Percentiles rank a stretch among this genome's conserved stretches.
Conservation (phyloP, 2,329 filamentous ascomycete genomes). For the Dothideomycetes sp. region DNA sequence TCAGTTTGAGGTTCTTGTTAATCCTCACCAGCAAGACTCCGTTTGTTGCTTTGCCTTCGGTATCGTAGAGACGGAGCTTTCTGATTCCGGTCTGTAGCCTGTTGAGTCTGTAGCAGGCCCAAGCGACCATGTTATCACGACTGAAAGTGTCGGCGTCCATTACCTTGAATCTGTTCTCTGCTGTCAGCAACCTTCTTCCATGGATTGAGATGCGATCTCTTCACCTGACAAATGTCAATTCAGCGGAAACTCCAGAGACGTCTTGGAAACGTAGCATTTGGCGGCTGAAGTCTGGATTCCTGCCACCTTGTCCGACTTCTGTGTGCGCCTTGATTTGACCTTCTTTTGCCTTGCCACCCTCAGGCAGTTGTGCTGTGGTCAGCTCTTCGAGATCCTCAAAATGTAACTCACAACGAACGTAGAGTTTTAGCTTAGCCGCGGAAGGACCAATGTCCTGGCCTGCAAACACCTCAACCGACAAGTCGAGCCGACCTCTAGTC, state of each 20-base stretch:
- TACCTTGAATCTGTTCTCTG: conserved; percentile 60
- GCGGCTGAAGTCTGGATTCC: conserved; percentile 36
- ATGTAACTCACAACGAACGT: conserved; percentile 72
- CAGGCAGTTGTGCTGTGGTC: conserved; percentile 32
- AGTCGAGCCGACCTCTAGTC: conserved; percentile 41
- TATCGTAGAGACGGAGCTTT: conserved; percentile 66
- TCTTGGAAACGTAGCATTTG: conserved; percentile 37
- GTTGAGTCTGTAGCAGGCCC: conserved; percentile 83
- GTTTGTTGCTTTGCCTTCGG: conserved; percentile 53
- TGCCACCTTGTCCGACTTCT: conserved; percentile 33
- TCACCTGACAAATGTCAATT: conserved; percentile 41
- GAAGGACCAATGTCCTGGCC: conserved; percentile 60
- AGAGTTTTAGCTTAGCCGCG: conserved; percentile 56
- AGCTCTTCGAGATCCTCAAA: conserved; percentile 56
- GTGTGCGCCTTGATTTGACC: conserved; percentile 40
- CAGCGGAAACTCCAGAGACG: conserved; percentile 35
- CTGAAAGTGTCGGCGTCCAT: conserved; percentile 75
- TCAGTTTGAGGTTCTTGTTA: conserved; percentile 40
- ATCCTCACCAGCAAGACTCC: conserved; percentile 68
- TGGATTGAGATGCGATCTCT: conserved; percentile 19
- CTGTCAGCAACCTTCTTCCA: conserved; percentile 2
- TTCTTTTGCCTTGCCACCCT: conserved; percentile 45
- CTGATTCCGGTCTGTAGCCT: conserved; percentile 66
- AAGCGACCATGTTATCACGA: conserved; percentile 67
- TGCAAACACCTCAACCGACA: conserved; percentile 65